A percentile compares a stretch with the other conserved stretches of the same genome.
Evolutionary conservation across 176 grass and related monocot genomes (phyloP).

Genomic region (Microstegium vimineum): DNA sequence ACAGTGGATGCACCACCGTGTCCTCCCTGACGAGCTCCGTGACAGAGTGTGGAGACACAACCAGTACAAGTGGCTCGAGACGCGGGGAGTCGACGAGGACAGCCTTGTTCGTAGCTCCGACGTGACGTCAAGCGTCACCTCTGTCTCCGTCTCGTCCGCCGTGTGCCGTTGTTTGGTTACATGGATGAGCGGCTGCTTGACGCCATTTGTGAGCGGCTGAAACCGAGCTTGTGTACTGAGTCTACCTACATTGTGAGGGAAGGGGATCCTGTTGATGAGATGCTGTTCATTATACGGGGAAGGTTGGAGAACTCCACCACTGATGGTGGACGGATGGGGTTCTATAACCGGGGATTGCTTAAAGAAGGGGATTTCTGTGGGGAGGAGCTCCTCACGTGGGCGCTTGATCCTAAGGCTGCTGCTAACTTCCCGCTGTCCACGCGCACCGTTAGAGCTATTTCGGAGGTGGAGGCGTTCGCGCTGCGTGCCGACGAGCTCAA

Average conservation of each 20-base stretch:
- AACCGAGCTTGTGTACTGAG: slow-evolving; percentile 67
- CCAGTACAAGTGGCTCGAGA: slow-evolving; percentile 82
- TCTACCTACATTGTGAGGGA: slow-evolving; percentile 52
- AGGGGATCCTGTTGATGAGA: slow-evolving; percentile 71
- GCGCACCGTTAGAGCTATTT: slow-evolving; percentile 44
- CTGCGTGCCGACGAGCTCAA: slow-evolving; percentile 67
- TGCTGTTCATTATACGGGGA: slow-evolving; percentile 70
- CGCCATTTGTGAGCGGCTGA: slow-evolving; percentile 73
- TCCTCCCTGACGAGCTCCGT: slow-evolving; percentile 50
- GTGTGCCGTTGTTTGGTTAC: slow-evolving; percentile 68
- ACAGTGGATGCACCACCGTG: slow-evolving; percentile 74
- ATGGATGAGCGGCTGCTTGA: slow-evolving; percentile 77
- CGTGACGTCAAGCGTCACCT: slow-evolving; percentile 74
- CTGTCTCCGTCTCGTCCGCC: slow-evolving; percentile 61
- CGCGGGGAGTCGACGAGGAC: slow-evolving; percentile 74
- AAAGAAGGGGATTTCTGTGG: slow-evolving; percentile 72
- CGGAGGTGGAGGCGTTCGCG: slow-evolving; percentile 73
- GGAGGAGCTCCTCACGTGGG: slow-evolving; percentile 69
- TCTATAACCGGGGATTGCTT: slow-evolving; percentile 53
- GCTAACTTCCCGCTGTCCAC: slow-evolving; percentile 64
- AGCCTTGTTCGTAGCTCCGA: slow-evolving; percentile 35
- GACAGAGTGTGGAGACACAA: slow-evolving; percentile 59
- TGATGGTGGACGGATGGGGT: slow-evolving; percentile 48
- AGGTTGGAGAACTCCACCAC: slow-evolving; percentile 71
- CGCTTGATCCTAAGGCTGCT: slow-evolving; percentile 57